Conservation (phyloP, 176 grass and related monocot genomes). For the Eremochloa ophiuroides region DNA sequence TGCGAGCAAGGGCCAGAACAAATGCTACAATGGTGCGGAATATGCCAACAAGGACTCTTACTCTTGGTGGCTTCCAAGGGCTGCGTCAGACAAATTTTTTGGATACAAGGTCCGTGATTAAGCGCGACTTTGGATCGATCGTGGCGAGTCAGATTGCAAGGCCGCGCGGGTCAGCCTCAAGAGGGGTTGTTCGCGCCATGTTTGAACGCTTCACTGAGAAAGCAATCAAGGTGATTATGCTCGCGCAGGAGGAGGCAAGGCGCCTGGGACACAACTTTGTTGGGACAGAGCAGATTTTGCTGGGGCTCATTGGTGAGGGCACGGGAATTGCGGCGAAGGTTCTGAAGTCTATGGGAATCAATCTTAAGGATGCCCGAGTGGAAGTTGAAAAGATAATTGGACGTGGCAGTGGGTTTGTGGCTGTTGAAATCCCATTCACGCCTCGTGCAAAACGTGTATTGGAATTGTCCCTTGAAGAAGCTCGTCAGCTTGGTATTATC, state of each 20-base stretch:
- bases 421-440: conserved; percentile 98
- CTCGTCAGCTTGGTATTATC: conserved; percentile 71
- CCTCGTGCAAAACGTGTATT: conserved; percentile 95
- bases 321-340: conserved; percentile 94
- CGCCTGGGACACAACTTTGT: conserved; percentile 91
- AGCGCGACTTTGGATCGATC: conserved; percentile 43
- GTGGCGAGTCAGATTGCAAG: conserved; percentile 52
- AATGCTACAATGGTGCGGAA: conserved; percentile 46
- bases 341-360: conserved; percentile 93
- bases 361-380: conserved; percentile 89
- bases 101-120: conserved; percentile 37
- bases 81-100: conserved; percentile 47
- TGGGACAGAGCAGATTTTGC: conserved; percentile 88
- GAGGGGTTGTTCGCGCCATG: conserved; percentile 69
- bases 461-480: conserved; percentile 93
- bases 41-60: conserved; percentile 32
- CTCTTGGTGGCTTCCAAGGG: conserved; percentile 61
- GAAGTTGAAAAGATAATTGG: conserved; percentile 97
- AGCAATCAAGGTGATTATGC: conserved; percentile 97
- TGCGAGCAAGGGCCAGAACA: conserved; percentile 20
- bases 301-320: conserved; percentile 87
- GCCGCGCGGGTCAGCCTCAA: conserved; percentile 31
- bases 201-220: conserved; percentile 92
- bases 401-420: conserved; percentile 91
- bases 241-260: conserved; percentile 92